Percentiles rank a stretch among this genome's conserved stretches.
Conservation (phyloP, 2,329 filamentous ascomycete species). For the Alternaria consortialis region DNA sequence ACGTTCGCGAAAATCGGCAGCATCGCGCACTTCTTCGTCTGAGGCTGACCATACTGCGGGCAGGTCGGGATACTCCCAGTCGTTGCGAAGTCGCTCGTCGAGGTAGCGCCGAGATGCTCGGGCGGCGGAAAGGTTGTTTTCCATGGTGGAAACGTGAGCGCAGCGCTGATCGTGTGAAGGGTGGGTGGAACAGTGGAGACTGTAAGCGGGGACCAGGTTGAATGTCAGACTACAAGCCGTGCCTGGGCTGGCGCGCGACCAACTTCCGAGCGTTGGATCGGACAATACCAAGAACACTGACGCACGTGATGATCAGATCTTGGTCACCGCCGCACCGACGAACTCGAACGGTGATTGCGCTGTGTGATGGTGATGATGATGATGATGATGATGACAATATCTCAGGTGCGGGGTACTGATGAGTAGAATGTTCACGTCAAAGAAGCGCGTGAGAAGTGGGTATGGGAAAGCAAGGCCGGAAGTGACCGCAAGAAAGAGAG, state of each 20-base stretch:
- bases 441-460: not conserved
- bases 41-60: slow-evolving; percentile 46
- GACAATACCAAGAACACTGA: slow-evolving; percentile 2
- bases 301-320: not conserved
- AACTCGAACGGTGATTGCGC: not conserved
- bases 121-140: slow-evolving; percentile 54
- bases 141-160: slow-evolving; percentile 33
- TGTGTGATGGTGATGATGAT: not conserved
- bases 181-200: slow-evolving; percentile 7
- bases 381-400: not conserved
- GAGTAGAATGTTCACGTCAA: not conserved
- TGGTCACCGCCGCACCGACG: not conserved
- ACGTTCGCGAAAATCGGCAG: slow-evolving; percentile 54
- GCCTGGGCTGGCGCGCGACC: not conserved
- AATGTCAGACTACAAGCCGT: not conserved
- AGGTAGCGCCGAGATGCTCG: slow-evolving; percentile 55
- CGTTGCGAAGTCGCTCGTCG: slow-evolving; percentile 53
- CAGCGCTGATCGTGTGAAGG: not conserved
- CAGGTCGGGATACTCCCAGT: slow-evolving; percentile 56
- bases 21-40: slow-evolving; percentile 45
- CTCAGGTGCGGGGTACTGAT: not conserved
- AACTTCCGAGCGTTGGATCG: not conserved
- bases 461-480: not conserved
- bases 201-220: slow-evolving; percentile 2
- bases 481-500: not conserved